phyloP scores from a whole-genome alignment of 2,329 filamentous ascomycete genomes.

The Verticillium albo-atrum region DNA sequence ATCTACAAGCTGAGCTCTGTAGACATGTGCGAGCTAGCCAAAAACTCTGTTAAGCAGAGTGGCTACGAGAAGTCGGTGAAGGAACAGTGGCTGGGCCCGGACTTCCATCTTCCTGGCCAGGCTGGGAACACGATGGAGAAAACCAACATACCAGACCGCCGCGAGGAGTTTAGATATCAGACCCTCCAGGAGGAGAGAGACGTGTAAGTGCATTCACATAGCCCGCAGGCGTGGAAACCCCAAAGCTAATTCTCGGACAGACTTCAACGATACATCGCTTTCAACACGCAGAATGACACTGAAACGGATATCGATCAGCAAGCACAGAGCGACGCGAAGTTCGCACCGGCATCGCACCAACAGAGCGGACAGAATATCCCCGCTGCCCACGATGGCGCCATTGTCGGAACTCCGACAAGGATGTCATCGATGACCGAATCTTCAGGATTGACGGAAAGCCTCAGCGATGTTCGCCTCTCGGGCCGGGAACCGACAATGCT shows the following conservation, averaged over 20 bases:
- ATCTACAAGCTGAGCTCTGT: slow-evolving; percentile 97
- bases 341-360: not conserved
- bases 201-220: slow-evolving; percentile 56
- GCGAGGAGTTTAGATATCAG: slow-evolving; percentile 84
- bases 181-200: slow-evolving; percentile 78
- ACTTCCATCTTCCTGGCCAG: slow-evolving; percentile 74
- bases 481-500: slow-evolving; percentile 66
- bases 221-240: not conserved
- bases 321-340: not conserved
- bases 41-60: slow-evolving; percentile 92
- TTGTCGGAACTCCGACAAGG: not conserved
- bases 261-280: slow-evolving; percentile 31
- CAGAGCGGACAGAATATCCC: not conserved
- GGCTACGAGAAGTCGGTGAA: slow-evolving; percentile 90
- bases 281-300: not conserved
- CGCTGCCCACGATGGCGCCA: not conserved
- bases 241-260: slow-evolving; percentile 17
- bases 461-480: slow-evolving; percentile 43
- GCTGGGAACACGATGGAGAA: slow-evolving; percentile 90
- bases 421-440: not conserved
- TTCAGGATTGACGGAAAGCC: slow-evolving; percentile 30
- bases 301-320: not conserved
- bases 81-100: slow-evolving; percentile 81
- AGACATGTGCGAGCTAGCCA: slow-evolving; percentile 97
- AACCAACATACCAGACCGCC: slow-evolving; percentile 91